Base-by-base conservation (phyloP, 108 stramenopile species). In the Parmales sp. region DNA sequence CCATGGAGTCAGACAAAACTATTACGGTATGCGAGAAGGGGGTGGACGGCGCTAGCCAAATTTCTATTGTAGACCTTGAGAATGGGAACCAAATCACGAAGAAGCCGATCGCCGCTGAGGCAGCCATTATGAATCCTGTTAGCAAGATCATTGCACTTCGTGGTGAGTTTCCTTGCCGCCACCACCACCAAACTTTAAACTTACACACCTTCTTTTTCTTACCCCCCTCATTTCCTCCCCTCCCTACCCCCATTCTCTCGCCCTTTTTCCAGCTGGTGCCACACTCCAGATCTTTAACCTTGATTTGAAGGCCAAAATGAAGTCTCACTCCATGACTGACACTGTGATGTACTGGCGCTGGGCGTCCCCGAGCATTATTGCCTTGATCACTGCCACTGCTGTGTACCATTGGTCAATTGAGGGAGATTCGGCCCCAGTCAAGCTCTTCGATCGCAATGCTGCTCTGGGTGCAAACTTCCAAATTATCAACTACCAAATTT, bases 321-420 rank as follows among this genome's bases (percentile, higher is more conserved):
- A 86, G 76, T 43, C 48, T 31, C 60, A 82, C 78, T 74, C 76
- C 44, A 78, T 84, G 77, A 45, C 76, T 8, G 83, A 80, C 44
- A 39, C 79, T 16, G 69, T 82, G 50, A 51, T 45, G 26, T 86
- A 70, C 83, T 83, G 82, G 83, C 67, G 79, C 11, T 86, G 83
- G 83, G 43, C 78, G 37, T 69, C 67, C 54, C 71, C 82, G 22
- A 78, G 38, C n/a, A 75, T 54, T 9, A 80, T 86, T 38, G 85
- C 80, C 23, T 54, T 86, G 18, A 80, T 86, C 0, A 84, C 83
- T 0, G 48, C 74, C 37, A 74, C 76, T 5, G 70, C 80, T 4
- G 85, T 84, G 36, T 86, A 72, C 79, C 83, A 86, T 68, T 86
- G 85, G 85, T 76, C 72, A 38, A 71, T 79, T 48, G 83, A 80